A percentile compares a stretch with the other conserved stretches of the same genome.
phyloP scores from a whole-genome alignment of 192 early-diverging fungal genomes.

The Podila verticillata region DNA sequence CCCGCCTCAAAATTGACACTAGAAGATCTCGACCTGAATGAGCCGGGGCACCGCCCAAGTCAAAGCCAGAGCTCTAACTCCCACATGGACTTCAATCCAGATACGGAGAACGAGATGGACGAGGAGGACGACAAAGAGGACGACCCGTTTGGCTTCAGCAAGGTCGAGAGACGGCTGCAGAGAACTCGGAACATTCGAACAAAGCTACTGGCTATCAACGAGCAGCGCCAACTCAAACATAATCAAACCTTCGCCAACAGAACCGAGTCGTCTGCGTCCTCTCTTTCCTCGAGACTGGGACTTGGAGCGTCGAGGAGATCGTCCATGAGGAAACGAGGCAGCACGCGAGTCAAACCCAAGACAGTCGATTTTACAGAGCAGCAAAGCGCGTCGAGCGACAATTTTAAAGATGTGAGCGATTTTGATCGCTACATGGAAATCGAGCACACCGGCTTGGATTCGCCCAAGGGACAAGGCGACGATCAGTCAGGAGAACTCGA shows the following conservation, averaged over 20 bases:
- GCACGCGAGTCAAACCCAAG: too few relatives aligned
- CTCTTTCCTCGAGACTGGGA: neutral
- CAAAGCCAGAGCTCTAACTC: neutral
- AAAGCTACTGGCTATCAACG: constrained; percentile 27
- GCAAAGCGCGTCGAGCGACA: too few relatives aligned
- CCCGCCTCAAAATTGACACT: neutral
- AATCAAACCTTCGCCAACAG: neutral
- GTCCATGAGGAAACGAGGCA: too few relatives aligned
- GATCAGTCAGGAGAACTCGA: neutral
- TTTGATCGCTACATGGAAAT: too few relatives aligned
- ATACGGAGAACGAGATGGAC: neutral
- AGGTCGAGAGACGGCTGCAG: constrained; percentile 13
- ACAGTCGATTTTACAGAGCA: too few relatives aligned
- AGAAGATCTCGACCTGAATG: neutral
- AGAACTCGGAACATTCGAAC: neutral
- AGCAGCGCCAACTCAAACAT: neutral
- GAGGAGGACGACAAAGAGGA: constrained; percentile 5
- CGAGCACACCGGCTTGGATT: too few relatives aligned
- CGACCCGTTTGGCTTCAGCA: constrained; percentile 38
- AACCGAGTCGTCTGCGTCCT: neutral
- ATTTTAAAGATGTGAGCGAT: too few relatives aligned
- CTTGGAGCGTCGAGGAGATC: too few relatives aligned
- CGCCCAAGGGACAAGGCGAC: too few relatives aligned
- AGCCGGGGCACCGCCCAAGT: neutral
- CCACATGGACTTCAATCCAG: neutral